Base-by-base conservation (phyloP, 441 rosid genomes). In the Populus hybrid region DNA sequence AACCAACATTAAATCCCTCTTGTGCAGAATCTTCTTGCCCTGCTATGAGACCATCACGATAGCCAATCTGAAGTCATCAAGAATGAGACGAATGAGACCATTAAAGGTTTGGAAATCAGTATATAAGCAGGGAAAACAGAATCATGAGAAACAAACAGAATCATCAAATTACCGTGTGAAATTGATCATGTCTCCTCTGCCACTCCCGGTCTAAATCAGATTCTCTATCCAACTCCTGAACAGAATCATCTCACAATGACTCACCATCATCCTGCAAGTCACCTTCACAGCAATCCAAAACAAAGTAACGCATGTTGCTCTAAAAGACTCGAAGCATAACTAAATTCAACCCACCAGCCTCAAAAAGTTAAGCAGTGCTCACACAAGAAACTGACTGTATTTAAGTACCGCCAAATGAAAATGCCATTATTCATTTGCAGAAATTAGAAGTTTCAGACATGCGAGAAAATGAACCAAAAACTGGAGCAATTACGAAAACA, bases 1-100 rank as follows among this genome's bases (percentile, higher is more conserved):
- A 91, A 64, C 97, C 98, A 23, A 79, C 36, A 83, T 93, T 91
- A 76, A 91, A 95, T 73, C 99, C 99, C 74, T 90, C 88, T 59
- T 94, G 97, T 12, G 95, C 88, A 84, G 87, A 83, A 74, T 89
- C 91, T 77, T 93, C 91, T 87, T 79, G 76, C 21, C 79, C 82
- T 8, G 79, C 79, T 12, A 76, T 30, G 40, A 68, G 40, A 1
- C 71, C 46, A 68, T 68, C 71, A 5, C 71, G 71, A 68, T 68
- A 68, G 0, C 71, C 71, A 12, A 68, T 30, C 71, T 68, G 71
- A 14, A 14, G 21, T 28, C 21, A 68, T 12, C 69, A 67, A 67
- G 69, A 23, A 24, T 28, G 28, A 26, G 28, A 26, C 28, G 28
- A 26, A 26, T 26, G 16, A 30, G 11, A 68, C 16, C 18, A 30